Conservation (phyloP, 2,329 filamentous ascomycete species). For the Trichophyton simii region DNA sequence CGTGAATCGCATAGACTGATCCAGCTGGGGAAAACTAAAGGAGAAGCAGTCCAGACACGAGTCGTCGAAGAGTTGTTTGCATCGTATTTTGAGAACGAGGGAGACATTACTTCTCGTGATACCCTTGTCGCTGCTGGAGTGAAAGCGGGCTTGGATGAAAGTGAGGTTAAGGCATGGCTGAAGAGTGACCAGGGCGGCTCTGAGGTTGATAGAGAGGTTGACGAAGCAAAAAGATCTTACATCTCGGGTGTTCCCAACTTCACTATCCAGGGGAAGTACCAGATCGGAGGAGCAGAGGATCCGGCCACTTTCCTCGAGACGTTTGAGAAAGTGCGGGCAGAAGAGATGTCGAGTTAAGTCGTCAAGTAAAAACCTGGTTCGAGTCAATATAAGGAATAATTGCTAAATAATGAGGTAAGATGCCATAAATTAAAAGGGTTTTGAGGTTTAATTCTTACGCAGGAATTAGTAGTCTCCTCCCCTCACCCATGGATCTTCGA, state of each 20-base stretch:
- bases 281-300: slow-evolving; percentile 61
- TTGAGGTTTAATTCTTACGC: no score
- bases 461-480: not conserved
- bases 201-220: slow-evolving; percentile 46
- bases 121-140: slow-evolving; percentile 42
- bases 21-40: slow-evolving; percentile 51
- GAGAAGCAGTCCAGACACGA: slow-evolving; percentile 42
- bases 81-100: slow-evolving; percentile 53
- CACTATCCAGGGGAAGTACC: slow-evolving; percentile 54
- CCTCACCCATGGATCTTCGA: not conserved
- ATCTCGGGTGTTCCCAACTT: slow-evolving; percentile 65
- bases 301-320: slow-evolving; percentile 52
- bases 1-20: slow-evolving; percentile 67
- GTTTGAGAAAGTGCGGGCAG: slow-evolving; percentile 49
- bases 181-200: slow-evolving; percentile 42
- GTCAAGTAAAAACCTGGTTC: not conserved
- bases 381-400: not conserved
- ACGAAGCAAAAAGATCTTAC: slow-evolving; percentile 39
- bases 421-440: no score
- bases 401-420: not conserved
- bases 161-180: slow-evolving; percentile 44
- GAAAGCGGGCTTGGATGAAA: slow-evolving; percentile 31
- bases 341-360: slow-evolving; percentile 7
- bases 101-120: slow-evolving; percentile 48
- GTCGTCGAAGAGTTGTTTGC: slow-evolving; percentile 53